Conservation (phyloP, 139 green algal species). For the Chlorella sorokiniana region DNA sequence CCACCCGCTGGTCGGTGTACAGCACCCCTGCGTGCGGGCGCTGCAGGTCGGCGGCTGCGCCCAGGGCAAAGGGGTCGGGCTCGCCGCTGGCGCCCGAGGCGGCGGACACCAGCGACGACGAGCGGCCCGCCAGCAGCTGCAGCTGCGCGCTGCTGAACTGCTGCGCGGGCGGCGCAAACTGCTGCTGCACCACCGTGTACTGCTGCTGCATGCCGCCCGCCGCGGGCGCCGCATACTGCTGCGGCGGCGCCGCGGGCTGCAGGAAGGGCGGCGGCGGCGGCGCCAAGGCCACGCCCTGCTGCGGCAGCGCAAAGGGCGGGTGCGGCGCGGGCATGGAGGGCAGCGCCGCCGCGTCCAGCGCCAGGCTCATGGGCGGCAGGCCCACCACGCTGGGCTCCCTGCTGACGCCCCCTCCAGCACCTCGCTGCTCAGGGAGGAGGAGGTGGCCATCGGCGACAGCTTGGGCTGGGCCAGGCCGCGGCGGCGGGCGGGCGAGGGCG, state of each 20-base stretch:
- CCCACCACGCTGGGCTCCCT: background rate
- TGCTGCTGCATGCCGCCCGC: background rate
- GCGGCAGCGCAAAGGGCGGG: background rate
- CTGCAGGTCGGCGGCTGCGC: background rate
- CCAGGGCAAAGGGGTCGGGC: slow-evolving; percentile 1
- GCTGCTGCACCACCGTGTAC: background rate
- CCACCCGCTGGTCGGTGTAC: slow-evolving; percentile 25
- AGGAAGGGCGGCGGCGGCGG: background rate
- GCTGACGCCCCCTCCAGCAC: background rate
- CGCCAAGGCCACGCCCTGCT: background rate
- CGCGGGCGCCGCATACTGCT: background rate
- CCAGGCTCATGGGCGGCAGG: slow-evolving; percentile 5
- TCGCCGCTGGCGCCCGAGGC: background rate
- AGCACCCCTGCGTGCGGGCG: slow-evolving; percentile 22
- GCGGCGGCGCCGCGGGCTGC: background rate
- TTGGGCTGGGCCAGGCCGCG: background rate
- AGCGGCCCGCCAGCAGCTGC: no score
- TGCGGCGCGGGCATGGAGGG: background rate
- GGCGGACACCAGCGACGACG: no score
- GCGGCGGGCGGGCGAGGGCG: background rate
- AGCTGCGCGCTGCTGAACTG: background rate
- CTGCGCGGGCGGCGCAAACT: no score
- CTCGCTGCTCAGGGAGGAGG: background rate
- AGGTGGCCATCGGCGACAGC: background rate
- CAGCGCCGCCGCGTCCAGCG: background rate